These are phyloP conservation scores for Aspergillus sp. DNA, from an alignment of 2,329 filamentous ascomycete species.

Conservation along the genomic window DNA sequence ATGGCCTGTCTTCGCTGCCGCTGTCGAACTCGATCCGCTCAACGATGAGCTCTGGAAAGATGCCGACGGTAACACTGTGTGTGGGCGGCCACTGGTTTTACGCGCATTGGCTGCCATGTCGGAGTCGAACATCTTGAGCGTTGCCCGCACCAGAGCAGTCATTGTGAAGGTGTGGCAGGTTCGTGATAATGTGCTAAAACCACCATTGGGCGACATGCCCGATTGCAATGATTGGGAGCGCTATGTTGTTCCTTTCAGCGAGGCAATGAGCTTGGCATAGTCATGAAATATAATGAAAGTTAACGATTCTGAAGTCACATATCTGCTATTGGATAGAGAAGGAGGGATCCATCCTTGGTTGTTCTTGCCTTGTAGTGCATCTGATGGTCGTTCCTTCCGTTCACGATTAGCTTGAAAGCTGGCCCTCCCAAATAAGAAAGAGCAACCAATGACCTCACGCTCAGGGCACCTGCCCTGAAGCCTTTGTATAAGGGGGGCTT, in stretches of 20 bases:
- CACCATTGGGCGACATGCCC: constrained; percentile 8
- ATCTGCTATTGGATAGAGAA: neutral
- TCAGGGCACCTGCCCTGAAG: no score
- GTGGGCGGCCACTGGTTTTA: constrained; percentile 42
- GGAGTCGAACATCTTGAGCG: constrained; percentile 44
- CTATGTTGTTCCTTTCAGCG: constrained; percentile 44
- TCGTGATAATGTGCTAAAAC: constrained; percentile 38
- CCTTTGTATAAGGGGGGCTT: no score
- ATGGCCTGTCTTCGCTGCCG: constrained; percentile 47
- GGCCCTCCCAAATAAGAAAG: no score
- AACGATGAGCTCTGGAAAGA: constrained; percentile 39
- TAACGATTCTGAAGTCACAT: neutral
- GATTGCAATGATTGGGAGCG: constrained; percentile 44
- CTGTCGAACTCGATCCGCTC: constrained; percentile 42
- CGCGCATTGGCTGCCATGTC: constrained; percentile 43
- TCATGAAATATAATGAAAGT: neutral
- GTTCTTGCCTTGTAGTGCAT: neutral
- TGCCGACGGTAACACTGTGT: constrained; percentile 18
- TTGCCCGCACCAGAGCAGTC: constrained; percentile 47
- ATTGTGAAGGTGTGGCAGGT: constrained; percentile 51
- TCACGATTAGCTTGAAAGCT: neutral
- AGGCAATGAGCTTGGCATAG: constrained; percentile 44
- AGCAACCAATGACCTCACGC: no score
- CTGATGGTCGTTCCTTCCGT: neutral
- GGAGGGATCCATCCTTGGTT: neutral